Percentiles rank a stretch among this genome's conserved stretches.
phyloP scores from a whole-genome alignment of 768 basidiomycete genomes.

The Mycena chlorophos region DNA sequence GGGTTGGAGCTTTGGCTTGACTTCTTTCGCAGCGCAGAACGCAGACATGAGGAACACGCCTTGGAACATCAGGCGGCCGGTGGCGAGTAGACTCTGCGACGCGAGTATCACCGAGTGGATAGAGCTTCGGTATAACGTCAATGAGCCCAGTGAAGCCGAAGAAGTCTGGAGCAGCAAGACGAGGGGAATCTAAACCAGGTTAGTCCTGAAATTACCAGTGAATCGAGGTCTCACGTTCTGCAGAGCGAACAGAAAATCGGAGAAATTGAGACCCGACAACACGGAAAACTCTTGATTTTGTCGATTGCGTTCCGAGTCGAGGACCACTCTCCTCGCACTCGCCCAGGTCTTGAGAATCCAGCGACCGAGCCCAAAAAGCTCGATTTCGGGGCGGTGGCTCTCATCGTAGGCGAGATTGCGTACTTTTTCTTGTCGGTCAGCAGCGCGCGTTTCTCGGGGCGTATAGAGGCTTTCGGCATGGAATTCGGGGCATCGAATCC shows the following conservation, averaged over 20 bases:
- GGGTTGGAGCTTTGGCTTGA: conserved; percentile 70
- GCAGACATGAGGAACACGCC: conserved; percentile 85
- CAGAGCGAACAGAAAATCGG: conserved; percentile 61
- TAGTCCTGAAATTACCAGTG: conserved; percentile 20
- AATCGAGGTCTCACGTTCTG: conserved; percentile 62
- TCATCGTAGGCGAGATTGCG: conserved; percentile 76
- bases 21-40: conserved; percentile 73
- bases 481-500: conserved; percentile 43
- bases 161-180: conserved; percentile 72
- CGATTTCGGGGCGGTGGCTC: conserved; percentile 73
- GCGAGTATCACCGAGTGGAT: conserved; percentile 72
- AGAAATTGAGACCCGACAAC: conserved; percentile 58
- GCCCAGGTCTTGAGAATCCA: conserved; percentile 86
- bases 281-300: conserved; percentile 47
- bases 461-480: conserved; percentile 47
- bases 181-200: conserved; percentile 61
- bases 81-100: conserved; percentile 60
- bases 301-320: conserved; percentile 54
- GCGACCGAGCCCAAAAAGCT: conserved; percentile 78
- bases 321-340: conserved; percentile 56
- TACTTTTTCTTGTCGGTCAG: conserved; percentile 73
- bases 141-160: conserved; percentile 74
- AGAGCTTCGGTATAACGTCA: conserved; percentile 78
- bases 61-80: conserved; percentile 76
- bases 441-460: conserved; percentile 59